Evolutionary conservation across 83 land plant species (phyloP).

Genomic region (Larix sibirica): DNA sequence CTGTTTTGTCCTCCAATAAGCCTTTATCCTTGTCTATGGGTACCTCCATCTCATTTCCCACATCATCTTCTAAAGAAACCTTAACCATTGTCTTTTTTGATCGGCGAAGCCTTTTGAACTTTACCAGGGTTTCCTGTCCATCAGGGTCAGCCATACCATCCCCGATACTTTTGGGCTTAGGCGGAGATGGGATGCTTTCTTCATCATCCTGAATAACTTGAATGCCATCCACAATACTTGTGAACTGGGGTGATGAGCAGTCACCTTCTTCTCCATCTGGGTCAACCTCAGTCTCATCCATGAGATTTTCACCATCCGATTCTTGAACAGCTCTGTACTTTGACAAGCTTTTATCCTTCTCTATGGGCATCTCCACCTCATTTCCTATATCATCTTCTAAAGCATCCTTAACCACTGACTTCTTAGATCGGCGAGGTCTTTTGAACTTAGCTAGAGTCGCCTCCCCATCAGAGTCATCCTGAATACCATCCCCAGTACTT

Average conservation of each 20-base stretch:
- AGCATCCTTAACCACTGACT: background rate
- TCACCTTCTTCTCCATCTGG: background rate
- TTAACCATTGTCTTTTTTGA: background rate
- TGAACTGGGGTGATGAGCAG: background rate
- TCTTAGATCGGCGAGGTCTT: background rate
- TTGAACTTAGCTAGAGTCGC: constrained; percentile 14
- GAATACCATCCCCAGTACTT: constrained; percentile 1
- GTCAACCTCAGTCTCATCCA: background rate
- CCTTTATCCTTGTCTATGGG: background rate
- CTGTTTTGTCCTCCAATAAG: background rate
- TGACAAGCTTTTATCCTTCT: background rate
- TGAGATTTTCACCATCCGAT: constrained; percentile 1
- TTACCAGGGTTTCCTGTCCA: background rate
- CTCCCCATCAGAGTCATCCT: constrained; percentile 9
- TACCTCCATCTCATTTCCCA: background rate
- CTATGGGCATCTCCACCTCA: background rate
- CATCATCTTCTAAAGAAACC: constrained; percentile 1
- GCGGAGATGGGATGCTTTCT: background rate
- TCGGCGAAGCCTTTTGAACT: background rate
- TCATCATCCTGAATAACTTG: background rate
- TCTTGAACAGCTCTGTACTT: background rate
- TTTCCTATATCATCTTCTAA: constrained; percentile 1
- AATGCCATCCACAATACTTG: background rate
- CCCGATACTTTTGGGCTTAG: background rate
- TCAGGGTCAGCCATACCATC: constrained; percentile 7